These are phyloP conservation scores for Paralagenidium karlingii DNA, from an alignment of 352 stramenopile genomes.

Conservation along the genomic window DNA sequence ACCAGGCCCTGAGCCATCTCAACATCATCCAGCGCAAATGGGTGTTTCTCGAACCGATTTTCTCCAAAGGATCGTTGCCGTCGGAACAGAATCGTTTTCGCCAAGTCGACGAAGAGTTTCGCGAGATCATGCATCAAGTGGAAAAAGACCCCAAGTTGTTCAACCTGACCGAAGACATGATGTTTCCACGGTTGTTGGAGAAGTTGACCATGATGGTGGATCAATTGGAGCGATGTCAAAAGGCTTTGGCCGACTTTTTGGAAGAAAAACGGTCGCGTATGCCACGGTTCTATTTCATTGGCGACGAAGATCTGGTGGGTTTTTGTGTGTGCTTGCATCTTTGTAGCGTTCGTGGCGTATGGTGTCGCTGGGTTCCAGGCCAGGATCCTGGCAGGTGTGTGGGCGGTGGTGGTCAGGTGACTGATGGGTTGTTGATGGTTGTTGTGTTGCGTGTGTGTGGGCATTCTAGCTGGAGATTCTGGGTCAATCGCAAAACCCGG, in stretches of 20 bases:
- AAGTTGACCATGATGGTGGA: conserved; percentile 81
- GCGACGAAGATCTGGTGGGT: conserved; percentile 93
- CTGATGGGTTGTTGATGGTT: too few species aligned
- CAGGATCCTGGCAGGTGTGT: too few species aligned
- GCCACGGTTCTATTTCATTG: conserved; percentile 96
- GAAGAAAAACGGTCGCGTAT: conserved; percentile 89
- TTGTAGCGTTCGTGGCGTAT: too few species aligned
- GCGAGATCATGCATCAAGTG: conserved; percentile 85
- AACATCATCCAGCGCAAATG: conserved; percentile 93
- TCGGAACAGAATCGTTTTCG: conserved; percentile 85
- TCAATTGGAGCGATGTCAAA: conserved; percentile 91
- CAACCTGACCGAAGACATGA: conserved; percentile 83
- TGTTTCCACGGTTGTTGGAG: conserved; percentile 81
- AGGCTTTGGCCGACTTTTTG: conserved; percentile 89
- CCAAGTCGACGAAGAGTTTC: conserved; percentile 90
- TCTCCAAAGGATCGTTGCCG: conserved; percentile 87
- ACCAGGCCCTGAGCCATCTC: conserved; percentile 70
- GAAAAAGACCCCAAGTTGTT: conserved; percentile 87
- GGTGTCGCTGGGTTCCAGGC: too few species aligned
- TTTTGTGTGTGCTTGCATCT: too few species aligned
- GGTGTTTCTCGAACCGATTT: conserved; percentile 96
- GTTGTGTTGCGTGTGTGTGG: too few species aligned
- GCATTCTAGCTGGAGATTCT: conserved; percentile 94
- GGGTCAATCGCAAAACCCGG: conserved; percentile 85
- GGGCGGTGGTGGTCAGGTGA: too few species aligned